These are phyloP conservation scores for Benincasa hispida DNA, from an alignment of 306 rosid species.

Conservation along the genomic window DNA sequence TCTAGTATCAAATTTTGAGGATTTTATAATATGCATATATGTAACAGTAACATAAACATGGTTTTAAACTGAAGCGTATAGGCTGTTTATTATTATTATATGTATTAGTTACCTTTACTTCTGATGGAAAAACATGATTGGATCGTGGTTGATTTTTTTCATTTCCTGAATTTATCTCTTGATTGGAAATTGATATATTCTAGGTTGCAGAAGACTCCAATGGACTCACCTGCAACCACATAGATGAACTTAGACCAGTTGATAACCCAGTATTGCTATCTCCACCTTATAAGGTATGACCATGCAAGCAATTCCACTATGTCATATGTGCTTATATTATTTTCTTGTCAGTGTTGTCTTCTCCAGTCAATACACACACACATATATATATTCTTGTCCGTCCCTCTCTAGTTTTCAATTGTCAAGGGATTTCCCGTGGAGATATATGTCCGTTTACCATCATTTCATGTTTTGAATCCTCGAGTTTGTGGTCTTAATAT, in stretches of 20 bases:
- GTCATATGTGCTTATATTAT: background rate
- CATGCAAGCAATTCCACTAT: background rate
- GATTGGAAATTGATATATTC: background rate
- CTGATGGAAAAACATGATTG: background rate
- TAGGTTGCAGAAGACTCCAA: slow-evolving; percentile 2
- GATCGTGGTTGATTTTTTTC: background rate
- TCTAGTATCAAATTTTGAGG: background rate
- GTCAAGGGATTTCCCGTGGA: background rate
- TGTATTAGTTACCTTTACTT: background rate
- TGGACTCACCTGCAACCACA: background rate
- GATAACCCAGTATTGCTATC: background rate
- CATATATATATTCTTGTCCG: background rate
- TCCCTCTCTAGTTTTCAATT: background rate
- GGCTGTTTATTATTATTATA: background rate
- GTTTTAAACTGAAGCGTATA: background rate
- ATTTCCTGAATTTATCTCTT: background rate
- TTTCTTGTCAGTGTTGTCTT: background rate
- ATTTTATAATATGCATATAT: background rate
- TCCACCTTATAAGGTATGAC: slow-evolving; percentile 7
- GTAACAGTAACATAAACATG: no score
- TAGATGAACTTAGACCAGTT: background rate
- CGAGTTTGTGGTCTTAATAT: background rate
- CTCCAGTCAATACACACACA: background rate
- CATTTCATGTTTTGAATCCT: background rate
- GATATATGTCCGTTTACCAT: background rate